Conservation (phyloP, 2,329 filamentous ascomycete genomes). For the Dryadomyces quercivorus region DNA sequence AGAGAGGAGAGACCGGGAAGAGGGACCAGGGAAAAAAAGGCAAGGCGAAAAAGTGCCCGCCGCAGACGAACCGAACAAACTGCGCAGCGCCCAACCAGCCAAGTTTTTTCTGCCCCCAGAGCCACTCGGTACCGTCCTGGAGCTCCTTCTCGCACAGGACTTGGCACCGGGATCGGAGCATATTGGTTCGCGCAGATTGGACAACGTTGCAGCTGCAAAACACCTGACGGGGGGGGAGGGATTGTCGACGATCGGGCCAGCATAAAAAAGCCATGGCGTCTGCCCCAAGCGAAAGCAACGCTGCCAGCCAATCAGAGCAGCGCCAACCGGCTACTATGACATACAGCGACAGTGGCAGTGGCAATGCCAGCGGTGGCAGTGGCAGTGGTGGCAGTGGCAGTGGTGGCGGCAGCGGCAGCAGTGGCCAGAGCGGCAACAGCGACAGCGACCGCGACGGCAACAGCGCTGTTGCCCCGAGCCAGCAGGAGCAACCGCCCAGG, state of each 20-base stretch:
- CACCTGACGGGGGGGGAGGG: too few relatives aligned
- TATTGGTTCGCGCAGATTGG: too few relatives aligned
- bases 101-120: too few relatives aligned
- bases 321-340: background rate
- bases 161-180: too few relatives aligned
- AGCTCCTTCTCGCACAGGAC: too few relatives aligned
- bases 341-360: background rate
- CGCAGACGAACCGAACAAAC: too few relatives aligned
- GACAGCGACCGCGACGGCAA: background rate
- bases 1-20: too few relatives aligned
- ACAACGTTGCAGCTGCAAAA: too few relatives aligned
- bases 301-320: constrained; percentile 7
- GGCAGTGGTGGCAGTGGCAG: background rate
- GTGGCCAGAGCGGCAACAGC: background rate
- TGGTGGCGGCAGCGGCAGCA: background rate
- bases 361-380: too few relatives aligned
- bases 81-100: background rate
- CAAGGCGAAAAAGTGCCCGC: too few relatives aligned
- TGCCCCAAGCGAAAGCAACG: constrained; percentile 1
- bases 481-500: background rate
- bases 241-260: background rate
- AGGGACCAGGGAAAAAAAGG: too few relatives aligned
- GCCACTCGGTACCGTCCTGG: too few relatives aligned
- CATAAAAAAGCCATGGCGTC: background rate
- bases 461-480: background rate